phyloP scores from a whole-genome alignment of 2,329 filamentous ascomycete species.

The Beauveria varroae region DNA sequence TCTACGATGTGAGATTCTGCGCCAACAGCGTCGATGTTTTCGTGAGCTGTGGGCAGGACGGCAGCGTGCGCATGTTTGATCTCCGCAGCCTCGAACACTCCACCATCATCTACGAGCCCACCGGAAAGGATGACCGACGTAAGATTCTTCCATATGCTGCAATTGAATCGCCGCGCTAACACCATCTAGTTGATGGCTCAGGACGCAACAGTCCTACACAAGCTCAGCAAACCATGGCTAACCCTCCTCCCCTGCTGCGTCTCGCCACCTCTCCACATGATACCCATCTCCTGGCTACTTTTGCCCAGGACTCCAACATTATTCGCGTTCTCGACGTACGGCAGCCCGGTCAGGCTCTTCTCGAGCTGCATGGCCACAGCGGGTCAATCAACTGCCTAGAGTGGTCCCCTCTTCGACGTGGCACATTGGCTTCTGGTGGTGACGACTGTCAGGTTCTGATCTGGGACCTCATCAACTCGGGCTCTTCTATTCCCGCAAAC shows the following conservation, averaged over 20 bases:
- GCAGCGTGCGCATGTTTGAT: conserved; percentile 98
- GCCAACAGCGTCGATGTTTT: conserved; percentile 98
- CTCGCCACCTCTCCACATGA: conserved; percentile 91
- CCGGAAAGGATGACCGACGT: conserved; percentile 74
- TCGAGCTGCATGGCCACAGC: conserved; percentile 85
- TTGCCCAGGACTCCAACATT: conserved; percentile 84
- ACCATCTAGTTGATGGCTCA: conserved; percentile 42
- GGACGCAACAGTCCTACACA: conserved; percentile 66
- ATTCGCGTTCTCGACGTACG: conserved; percentile 94
- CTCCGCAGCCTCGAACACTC: conserved; percentile 92
- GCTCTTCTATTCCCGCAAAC: conserved; percentile 41
- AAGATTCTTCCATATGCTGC: conserved; percentile 19
- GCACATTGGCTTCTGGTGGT: conserved; percentile 81
- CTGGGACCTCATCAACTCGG: conserved; percentile 78
- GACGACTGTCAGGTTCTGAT: conserved; percentile 89
- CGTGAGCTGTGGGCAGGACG: conserved; percentile 94
- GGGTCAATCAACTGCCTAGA: conserved; percentile 87
- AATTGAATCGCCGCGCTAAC: conserved; percentile 16
- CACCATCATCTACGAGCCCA: conserved; percentile 98
- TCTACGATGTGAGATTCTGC: conserved; percentile 97
- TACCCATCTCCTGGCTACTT: conserved; percentile 91
- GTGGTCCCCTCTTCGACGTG: conserved; percentile 83
- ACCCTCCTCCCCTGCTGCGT: conserved; percentile 69
- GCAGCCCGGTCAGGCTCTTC: conserved; percentile 87
- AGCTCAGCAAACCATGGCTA: conserved; percentile 68